phyloP scores from a whole-genome alignment of 495 filamentous ascomycete species.

The Pseudevernia furfuracea region DNA sequence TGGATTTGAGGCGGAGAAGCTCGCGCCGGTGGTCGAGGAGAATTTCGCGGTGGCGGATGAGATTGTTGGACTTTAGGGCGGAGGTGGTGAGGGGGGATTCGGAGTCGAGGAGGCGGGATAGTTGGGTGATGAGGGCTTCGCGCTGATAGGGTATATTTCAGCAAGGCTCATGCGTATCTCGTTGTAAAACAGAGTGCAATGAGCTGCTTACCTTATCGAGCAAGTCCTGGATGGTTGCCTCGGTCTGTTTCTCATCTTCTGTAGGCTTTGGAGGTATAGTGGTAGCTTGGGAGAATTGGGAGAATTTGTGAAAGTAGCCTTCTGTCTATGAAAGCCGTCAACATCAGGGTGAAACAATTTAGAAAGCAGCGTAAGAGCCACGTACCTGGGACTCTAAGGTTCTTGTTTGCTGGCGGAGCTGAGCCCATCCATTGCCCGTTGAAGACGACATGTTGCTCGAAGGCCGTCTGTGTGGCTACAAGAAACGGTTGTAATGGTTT shows the following conservation, averaged over 20 bases:
- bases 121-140: constrained; percentile 71
- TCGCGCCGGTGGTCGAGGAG: constrained; percentile 81
- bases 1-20: constrained; percentile 59
- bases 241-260: constrained; percentile 73
- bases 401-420: constrained; percentile 88
- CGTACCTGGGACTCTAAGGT: constrained; percentile 84
- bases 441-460: constrained; percentile 55
- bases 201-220: constrained; percentile 56
- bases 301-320: constrained; percentile 86
- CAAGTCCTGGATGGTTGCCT: constrained; percentile 75
- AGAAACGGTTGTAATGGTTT: background rate
- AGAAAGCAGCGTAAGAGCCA: background rate
- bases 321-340: constrained; percentile 71
- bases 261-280: constrained; percentile 75
- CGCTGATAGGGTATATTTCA: constrained; percentile 46
- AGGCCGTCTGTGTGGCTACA: background rate
- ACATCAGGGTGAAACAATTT: too few species aligned
- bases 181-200: background rate
- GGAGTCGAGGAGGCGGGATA: constrained; percentile 84
- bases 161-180: constrained; percentile 11
- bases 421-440: constrained; percentile 83
- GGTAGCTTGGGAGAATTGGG: constrained; percentile 78
- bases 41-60: constrained; percentile 84
- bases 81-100: constrained; percentile 84
- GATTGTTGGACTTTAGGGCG: constrained; percentile 88